Evolutionary conservation across 768 basidiomycete species (phyloP).

Genomic region (Leccinellum albellum): DNA sequence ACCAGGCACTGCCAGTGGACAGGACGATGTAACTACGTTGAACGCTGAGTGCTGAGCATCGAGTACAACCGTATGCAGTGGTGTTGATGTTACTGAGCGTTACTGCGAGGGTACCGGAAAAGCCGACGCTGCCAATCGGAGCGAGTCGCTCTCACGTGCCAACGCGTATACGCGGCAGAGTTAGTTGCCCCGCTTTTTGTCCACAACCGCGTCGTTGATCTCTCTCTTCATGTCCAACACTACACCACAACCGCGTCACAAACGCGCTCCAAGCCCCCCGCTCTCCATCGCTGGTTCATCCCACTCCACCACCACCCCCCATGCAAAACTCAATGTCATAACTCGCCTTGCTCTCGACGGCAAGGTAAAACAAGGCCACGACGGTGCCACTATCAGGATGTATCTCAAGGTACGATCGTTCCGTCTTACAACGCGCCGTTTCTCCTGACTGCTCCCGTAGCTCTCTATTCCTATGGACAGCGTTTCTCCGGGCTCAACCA

Average conservation of each 20-base stretch:
- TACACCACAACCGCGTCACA: slow-evolving; percentile 23
- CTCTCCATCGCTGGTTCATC: slow-evolving; percentile 36
- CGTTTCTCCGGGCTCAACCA: slow-evolving; percentile 60
- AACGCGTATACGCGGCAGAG: slow-evolving; percentile 22
- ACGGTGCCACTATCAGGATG: slow-evolving; percentile 67
- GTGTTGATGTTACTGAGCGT: neutral
- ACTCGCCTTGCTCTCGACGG: slow-evolving; percentile 74
- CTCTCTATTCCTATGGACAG: slow-evolving; percentile 65
- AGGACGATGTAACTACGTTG: neutral
- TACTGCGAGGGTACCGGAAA: neutral
- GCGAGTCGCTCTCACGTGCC: slow-evolving; percentile 11
- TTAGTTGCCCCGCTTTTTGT: slow-evolving; percentile 9
- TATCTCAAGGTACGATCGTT: slow-evolving; percentile 62
- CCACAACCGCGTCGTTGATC: neutral
- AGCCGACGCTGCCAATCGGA: neutral
- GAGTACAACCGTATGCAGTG: neutral
- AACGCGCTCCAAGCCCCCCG: slow-evolving; percentile 31
- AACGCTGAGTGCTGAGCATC: neutral
- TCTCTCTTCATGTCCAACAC: neutral
- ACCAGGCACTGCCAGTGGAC: neutral
- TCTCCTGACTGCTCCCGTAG: slow-evolving; percentile 31
- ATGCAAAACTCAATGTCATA: slow-evolving; percentile 60
- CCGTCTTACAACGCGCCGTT: neutral
- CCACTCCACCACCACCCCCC: slow-evolving; percentile 41
- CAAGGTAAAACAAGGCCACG: slow-evolving; percentile 59